Base-by-base conservation (phyloP, 2,329 filamentous ascomycete genomes). In the Fusarium fujikuroi region DNA sequence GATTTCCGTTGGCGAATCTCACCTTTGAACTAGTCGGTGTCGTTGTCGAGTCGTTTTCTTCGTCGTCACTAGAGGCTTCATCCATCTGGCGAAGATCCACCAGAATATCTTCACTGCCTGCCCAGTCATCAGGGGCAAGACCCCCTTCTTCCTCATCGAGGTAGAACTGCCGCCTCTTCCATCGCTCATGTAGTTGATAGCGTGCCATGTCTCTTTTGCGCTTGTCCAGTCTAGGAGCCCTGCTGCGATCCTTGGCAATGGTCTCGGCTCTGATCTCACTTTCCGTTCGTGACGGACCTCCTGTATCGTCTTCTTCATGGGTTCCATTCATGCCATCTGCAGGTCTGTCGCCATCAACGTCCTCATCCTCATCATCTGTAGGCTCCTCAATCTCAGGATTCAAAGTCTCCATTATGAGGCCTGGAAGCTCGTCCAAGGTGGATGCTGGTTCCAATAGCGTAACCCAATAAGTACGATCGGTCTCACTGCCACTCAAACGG, bases 111-210 rank as follows among this genome's bases (percentile, higher is more conserved):
- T 92, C 87, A 19, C 89, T 87, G 9, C 88, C 85, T 28, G 87
- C 84, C 85, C 91, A 95, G 32, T 89, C 90, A 11, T 88, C 85
- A 0, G 92, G 92, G 4, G 89, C 85, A n/a, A 81, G 79, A 15
- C 89, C 88, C 5, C 94, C 94, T 80, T 97, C 94, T 83, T 97
- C 94, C 80, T 95, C 92, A 65, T 97, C 94, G 2, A 94, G 88
- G 77, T 96, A 97, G 76, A 96, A 97, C 43, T 92, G 90, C 50
- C 94, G 87, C 66, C 92, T 88, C 76, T 89, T 89, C 93, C 93
- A 96, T 56, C 93, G 87, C 60, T 95, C 90, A 75, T 92, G 87
- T 40, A 94, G 84, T 72, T 86, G 85, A 43, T 82, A 84, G 19
- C 88, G 84, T 3, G 87, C 87, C 81, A 84, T 82, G 11, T 83